phyloP scores from a whole-genome alignment of 148 eudicot species.

The Rhododendron vialii region DNA sequence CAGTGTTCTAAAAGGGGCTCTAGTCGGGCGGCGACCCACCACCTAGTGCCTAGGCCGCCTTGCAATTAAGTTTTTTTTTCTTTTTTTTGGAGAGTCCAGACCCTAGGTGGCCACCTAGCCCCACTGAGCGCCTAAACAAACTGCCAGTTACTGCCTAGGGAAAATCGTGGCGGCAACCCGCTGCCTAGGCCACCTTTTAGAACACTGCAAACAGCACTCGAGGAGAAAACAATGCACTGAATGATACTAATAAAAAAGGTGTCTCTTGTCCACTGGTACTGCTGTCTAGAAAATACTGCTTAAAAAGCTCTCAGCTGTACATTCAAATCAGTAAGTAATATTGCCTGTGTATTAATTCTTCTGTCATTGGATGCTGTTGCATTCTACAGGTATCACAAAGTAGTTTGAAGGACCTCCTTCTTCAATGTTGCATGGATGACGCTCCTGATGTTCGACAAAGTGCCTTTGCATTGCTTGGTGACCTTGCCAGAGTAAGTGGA shows the following conservation, averaged over 20 bases:
- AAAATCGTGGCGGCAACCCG: too few species aligned
- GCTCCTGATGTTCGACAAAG: slow-evolving; percentile 87
- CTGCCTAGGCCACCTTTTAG: too few species aligned
- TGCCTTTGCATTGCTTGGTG: slow-evolving; percentile 98
- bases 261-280: neutral
- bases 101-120: too few species aligned
- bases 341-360: neutral
- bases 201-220: neutral
- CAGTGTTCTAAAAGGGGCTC: too few species aligned
- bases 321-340: neutral
- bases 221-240: neutral
- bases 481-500: slow-evolving; percentile 83
- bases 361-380: neutral
- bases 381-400: slow-evolving; percentile 78
- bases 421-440: slow-evolving; percentile 95
- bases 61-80: too few species aligned
- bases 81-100: too few species aligned
- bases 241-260: neutral
- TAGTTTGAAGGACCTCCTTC: slow-evolving; percentile 75
- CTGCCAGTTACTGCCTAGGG: too few species aligned
- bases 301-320: neutral
- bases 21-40: too few species aligned
- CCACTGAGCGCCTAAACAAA: too few species aligned
- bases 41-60: too few species aligned
- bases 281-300: neutral